These are phyloP conservation scores for Trichomonas gallinae DNA, from an alignment of 208 protist species.

Conservation along the genomic window DNA sequence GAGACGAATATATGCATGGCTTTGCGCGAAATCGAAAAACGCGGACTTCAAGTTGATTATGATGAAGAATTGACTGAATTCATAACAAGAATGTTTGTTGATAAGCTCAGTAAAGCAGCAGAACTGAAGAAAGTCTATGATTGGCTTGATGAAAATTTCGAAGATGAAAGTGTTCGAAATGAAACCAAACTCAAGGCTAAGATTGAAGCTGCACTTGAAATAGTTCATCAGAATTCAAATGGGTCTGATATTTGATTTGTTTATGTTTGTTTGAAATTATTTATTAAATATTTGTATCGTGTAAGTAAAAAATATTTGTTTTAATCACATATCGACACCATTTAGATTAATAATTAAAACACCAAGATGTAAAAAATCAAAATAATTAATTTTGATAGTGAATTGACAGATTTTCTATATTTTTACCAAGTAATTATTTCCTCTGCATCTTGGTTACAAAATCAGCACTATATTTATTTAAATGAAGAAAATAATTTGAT, in stretches of 20 bases:
- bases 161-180: background rate
- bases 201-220: background rate
- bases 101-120: background rate
- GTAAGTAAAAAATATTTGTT: no score
- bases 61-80: background rate
- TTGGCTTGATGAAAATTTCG: background rate
- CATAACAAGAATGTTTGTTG: background rate
- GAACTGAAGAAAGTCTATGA: background rate
- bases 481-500: no score
- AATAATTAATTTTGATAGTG: no score
- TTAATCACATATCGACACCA: no score
- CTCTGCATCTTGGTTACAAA: no score
- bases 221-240: background rate
- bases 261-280: no score
- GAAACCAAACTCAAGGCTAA: background rate
- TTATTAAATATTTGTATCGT: no score
- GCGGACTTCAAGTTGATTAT: background rate
- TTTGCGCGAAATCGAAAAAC: background rate
- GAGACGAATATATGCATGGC: background rate
- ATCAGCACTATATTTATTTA: no score
- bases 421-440: no score
- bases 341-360: no score
- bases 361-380: no score
- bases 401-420: no score
- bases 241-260: background rate